Evolutionary conservation across 805 yeast species (phyloP).

Genomic region (Candida cerambycidarum): DNA sequence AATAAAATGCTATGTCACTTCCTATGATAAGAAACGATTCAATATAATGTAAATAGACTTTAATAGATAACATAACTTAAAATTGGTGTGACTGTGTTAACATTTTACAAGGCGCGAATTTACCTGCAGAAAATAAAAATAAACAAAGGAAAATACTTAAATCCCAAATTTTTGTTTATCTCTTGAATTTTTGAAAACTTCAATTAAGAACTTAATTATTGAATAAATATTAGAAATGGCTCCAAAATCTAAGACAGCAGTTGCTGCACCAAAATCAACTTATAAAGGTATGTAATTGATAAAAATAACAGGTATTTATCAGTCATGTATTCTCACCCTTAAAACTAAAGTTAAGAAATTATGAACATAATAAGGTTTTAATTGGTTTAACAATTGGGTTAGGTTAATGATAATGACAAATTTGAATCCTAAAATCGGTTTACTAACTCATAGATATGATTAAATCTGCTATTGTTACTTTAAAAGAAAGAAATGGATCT

Average conservation of each 20-base stretch:
- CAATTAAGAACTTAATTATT: slow-evolving; percentile 8
- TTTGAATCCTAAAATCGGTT: background rate
- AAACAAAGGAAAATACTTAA: slow-evolving; percentile 13
- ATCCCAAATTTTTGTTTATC: slow-evolving; percentile 4
- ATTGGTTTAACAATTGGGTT: background rate
- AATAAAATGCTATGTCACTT: background rate
- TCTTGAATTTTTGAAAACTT: background rate
- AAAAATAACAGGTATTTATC: background rate
- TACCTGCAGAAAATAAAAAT: slow-evolving; percentile 10
- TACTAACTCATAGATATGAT: slow-evolving; percentile 48
- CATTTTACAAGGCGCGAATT: slow-evolving; percentile 12
- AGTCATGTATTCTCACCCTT: slow-evolving; percentile 4
- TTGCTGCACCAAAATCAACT: slow-evolving; percentile 32
- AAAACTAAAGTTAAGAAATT: background rate
- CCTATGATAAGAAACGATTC: background rate
- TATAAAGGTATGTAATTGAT: slow-evolving; percentile 44
- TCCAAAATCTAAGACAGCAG: slow-evolving; percentile 30
- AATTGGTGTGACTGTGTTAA: slow-evolving; percentile 6
- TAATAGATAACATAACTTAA: slow-evolving; percentile 1
- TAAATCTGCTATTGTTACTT: slow-evolving; percentile 63
- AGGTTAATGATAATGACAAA: background rate
- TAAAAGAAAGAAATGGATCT: slow-evolving; percentile 81
- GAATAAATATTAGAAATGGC: slow-evolving; percentile 27
- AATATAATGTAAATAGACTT: slow-evolving; percentile 2
- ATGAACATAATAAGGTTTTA: no score